A percentile compares a stretch with the other conserved stretches of the same genome.
Evolutionary conservation across 2,329 filamentous ascomycete species (phyloP).

Genomic region (Blastomyces parvus): DNA sequence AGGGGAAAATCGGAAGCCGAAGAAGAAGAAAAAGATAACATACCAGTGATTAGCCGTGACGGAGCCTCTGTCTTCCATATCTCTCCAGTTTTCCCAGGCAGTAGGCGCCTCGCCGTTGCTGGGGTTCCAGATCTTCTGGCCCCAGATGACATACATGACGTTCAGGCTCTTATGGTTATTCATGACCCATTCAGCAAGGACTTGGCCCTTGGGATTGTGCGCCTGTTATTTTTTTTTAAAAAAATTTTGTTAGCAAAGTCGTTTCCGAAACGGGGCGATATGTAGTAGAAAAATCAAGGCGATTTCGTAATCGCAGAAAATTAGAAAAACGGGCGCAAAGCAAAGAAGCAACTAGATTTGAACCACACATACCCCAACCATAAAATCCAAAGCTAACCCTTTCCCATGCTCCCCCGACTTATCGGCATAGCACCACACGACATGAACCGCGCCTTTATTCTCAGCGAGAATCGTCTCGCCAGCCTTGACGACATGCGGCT

Average conservation of each 20-base stretch:
- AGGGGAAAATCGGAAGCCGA: conserved; percentile 5
- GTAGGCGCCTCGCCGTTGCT: conserved; percentile 27
- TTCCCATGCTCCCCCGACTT: conserved; percentile 21
- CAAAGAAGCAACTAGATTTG: conserved; percentile 8
- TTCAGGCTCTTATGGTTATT: conserved; percentile 33
- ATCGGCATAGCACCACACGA: conserved; percentile 18
- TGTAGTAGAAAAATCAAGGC: not conserved
- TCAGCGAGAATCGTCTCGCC: conserved; percentile 18
- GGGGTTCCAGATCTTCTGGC: conserved; percentile 41
- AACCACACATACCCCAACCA: conserved; percentile 21
- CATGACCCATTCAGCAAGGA: conserved; percentile 45
- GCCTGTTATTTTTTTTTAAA: conserved; percentile 20
- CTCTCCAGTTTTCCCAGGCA: conserved; percentile 36
- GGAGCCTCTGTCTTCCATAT: conserved; percentile 36
- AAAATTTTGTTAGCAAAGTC: too few relatives aligned
- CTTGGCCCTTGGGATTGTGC: conserved; percentile 31
- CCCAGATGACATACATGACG: conserved; percentile 45
- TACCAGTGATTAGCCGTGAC: conserved; percentile 40
- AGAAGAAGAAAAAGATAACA: conserved; percentile 9
- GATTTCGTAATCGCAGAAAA: not conserved
- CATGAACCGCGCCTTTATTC: conserved; percentile 18
- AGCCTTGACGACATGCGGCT: conserved; percentile 17
- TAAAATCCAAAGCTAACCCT: conserved; percentile 27
- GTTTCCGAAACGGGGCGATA: not conserved
- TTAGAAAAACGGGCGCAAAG: not conserved